Base-by-base conservation (phyloP, 352 stramenopile genomes). In the Pythium chondricola region DNA sequence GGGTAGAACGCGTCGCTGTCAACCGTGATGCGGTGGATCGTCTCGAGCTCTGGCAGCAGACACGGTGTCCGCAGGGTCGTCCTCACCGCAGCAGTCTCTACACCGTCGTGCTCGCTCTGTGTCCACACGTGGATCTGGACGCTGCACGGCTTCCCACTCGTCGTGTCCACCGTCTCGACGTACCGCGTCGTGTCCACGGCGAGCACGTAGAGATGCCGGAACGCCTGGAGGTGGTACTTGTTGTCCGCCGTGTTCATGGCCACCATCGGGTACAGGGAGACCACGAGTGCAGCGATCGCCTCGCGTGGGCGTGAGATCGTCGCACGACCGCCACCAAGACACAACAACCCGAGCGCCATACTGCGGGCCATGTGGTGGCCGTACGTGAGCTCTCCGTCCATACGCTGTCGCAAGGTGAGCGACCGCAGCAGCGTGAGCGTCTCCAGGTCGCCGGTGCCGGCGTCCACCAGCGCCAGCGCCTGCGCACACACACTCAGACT, bases 291-390 rank as follows among this genome's bases (percentile, higher is more conserved):
- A 8, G 95, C 96, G 41, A 99, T 95, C 42, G 97, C 92, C 35
- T 88, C 74, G 25, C 80, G 83, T 0, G 78, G 85, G 16, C 76
- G 67, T n/a, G 74, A 81, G n/a, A 99, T 63, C 0, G 95, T 98
- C 14, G 78, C 85, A 43, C 88, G 91, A 0, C 97, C 97, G 30
- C 94, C 93, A 22, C 95, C 95, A 4, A 99, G 54, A 51, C 99
- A 99, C 6, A 99, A 71, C 43, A 99, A 66, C 0, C 96, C 96
- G 24, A 98, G 97, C 20, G 95, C 86, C 67, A 95, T 90, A 33
- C 80, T 93, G 38, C 97, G 77, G 13, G 85, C 78, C 91, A 98
- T 97, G 69, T 99, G 95, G 29, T 91, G 96, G 7, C 97, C 97
- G 50, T 98, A 98, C 10, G 81, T 93, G 29, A 97, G 83, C 41